These are phyloP conservation scores for Alternaria alternata DNA, from an alignment of 2,329 filamentous ascomycete genomes.

Conservation along the genomic window DNA sequence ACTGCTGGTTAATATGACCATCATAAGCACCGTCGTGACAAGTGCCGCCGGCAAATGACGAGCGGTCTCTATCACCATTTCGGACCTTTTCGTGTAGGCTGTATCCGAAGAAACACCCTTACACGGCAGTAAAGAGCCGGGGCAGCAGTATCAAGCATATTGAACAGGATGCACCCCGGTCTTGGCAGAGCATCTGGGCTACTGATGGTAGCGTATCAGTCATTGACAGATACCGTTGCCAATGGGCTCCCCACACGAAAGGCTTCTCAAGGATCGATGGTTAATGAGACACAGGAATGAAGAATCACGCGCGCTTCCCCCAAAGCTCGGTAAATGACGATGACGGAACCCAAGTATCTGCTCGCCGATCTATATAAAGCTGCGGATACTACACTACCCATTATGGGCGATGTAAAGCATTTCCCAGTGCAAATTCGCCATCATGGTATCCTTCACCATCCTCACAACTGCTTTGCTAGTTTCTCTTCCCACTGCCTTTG, in stretches of 20 bases:
- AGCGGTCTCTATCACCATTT: neutral
- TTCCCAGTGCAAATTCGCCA: neutral
- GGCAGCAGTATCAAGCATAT: constrained; percentile 4
- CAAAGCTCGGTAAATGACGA: neutral
- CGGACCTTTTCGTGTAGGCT: neutral
- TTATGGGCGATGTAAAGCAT: neutral
- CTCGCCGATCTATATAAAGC: neutral
- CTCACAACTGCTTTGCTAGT: constrained; percentile 4
- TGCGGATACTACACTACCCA: neutral
- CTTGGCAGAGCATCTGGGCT: constrained; percentile 4
- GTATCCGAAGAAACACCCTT: neutral
- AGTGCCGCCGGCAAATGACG: neutral
- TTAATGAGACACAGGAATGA: constrained; percentile 1
- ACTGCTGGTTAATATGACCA: neutral
- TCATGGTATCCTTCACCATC: constrained; percentile 11
- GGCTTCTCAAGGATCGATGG: neutral
- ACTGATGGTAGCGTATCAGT: neutral
- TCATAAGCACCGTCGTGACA: neutral
- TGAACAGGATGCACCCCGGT: constrained; percentile 1
- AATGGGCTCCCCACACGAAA: neutral
- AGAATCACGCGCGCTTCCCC: neutral
- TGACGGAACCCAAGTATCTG: neutral
- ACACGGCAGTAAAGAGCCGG: constrained; percentile 5
- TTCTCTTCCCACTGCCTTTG: neutral
- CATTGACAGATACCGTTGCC: neutral